These are phyloP conservation scores for Serendipita sp. DNA, from an alignment of 768 basidiomycete species.

Conservation along the genomic window DNA sequence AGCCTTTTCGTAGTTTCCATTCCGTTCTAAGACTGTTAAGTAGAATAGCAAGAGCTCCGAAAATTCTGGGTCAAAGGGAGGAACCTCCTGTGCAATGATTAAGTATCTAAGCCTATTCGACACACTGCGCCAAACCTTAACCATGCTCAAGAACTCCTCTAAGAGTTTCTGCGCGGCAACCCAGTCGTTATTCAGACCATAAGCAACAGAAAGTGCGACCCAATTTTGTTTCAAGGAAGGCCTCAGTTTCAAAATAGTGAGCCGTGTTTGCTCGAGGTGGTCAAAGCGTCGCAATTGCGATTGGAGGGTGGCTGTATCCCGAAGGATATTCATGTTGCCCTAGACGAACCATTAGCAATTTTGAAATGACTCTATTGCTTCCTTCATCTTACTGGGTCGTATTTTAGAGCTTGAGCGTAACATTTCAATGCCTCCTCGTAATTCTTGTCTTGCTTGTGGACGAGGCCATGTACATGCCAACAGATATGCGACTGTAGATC, in stretches of 20 bases:
- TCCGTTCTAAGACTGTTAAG: constrained; percentile 52
- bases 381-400: constrained; percentile 55
- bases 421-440: constrained; percentile 89
- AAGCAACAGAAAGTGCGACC: constrained; percentile 77
- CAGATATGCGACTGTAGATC: constrained; percentile 84
- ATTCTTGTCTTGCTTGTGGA: constrained; percentile 87
- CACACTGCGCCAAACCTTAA: constrained; percentile 39
- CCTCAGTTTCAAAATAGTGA: constrained; percentile 60
- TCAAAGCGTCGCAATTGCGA: constrained; percentile 74
- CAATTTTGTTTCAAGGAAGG: constrained; percentile 79
- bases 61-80: constrained; percentile 64
- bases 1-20: constrained; percentile 25
- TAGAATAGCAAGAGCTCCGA: constrained; percentile 74
- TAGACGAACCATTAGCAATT: constrained; percentile 17
- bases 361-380: not conserved
- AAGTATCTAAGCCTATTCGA: not conserved
- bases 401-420: constrained; percentile 73
- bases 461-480: constrained; percentile 96
- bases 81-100: constrained; percentile 39
- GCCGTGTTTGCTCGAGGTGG: constrained; percentile 62
- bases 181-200: constrained; percentile 65
- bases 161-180: constrained; percentile 54
- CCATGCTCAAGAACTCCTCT: constrained; percentile 48
- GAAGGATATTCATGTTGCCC: constrained; percentile 89
- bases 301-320: constrained; percentile 78